Evolutionary conservation across 2,329 filamentous ascomycete species (phyloP).

Genomic region (Sporothrix phasma): DNA sequence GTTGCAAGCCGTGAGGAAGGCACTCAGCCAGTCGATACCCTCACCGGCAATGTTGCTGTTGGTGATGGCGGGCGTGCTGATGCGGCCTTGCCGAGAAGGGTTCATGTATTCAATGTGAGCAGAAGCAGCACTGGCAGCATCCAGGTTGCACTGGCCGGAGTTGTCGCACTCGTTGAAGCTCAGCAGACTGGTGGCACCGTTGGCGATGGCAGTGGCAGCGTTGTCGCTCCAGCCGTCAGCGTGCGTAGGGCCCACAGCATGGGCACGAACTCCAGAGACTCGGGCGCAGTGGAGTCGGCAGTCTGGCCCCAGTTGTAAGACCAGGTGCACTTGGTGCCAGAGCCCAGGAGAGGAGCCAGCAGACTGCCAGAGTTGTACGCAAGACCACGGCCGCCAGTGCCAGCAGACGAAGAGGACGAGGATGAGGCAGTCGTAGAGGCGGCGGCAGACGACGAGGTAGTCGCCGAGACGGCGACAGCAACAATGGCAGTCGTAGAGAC

Average conservation of each 20-base stretch:
- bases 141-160: constrained; percentile 47
- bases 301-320: constrained; percentile 58
- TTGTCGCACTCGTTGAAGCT: constrained; percentile 66
- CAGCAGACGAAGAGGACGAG: constrained; percentile 21
- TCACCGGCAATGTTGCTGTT: constrained; percentile 42
- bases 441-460: constrained; percentile 17
- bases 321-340: constrained; percentile 42
- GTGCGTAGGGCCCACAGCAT: constrained; percentile 52
- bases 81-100: constrained; percentile 42
- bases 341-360: constrained; percentile 39
- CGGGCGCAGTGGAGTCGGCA: constrained; percentile 31
- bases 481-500: constrained; percentile 8
- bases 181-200: constrained; percentile 48
- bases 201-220: constrained; percentile 41
- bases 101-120: constrained; percentile 46
- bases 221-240: constrained; percentile 40
- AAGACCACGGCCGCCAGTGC: constrained; percentile 51
- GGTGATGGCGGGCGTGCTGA: constrained; percentile 52
- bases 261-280: constrained; percentile 50
- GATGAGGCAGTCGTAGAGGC: constrained; percentile 16
- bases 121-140: constrained; percentile 40
- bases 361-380: constrained; percentile 54
- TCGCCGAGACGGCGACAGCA: constrained; percentile 18
- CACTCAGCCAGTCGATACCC: constrained; percentile 46
- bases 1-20: constrained; percentile 43